phyloP scores from a whole-genome alignment of 2,329 filamentous ascomycete species.

The Aureobasidium sp. region DNA sequence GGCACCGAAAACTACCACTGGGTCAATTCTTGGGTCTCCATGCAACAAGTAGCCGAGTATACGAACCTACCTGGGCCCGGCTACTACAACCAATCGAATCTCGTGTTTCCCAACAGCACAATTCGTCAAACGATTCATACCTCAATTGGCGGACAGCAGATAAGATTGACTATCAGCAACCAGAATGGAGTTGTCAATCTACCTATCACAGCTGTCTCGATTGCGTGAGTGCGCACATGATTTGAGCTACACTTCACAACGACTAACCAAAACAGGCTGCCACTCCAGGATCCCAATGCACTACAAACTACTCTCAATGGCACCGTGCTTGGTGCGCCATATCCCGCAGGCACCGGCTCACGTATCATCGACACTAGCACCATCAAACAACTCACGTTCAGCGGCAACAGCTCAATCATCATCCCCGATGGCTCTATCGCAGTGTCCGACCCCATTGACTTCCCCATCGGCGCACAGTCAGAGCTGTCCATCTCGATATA shows the following conservation, averaged over 20 bases:
- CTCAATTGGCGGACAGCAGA: background rate
- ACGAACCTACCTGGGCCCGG: background rate
- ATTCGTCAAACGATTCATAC: background rate
- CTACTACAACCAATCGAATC: background rate
- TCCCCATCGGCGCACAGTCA: conserved; percentile 43
- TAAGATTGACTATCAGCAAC: background rate
- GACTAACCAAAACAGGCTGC: background rate
- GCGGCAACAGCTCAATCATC: conserved; percentile 44
- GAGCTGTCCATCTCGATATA: conserved; percentile 55
- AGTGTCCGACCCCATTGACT: conserved; percentile 56
- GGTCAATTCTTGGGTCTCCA: background rate
- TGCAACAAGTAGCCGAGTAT: background rate
- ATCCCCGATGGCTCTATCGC: conserved; percentile 50
- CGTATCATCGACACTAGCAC: background rate
- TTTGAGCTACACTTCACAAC: background rate
- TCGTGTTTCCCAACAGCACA: background rate
- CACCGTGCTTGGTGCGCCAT: background rate
- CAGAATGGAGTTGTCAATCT: background rate
- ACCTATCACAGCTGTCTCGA: background rate
- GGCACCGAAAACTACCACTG: background rate
- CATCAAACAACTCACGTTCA: conserved; percentile 46
- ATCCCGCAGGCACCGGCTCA: background rate
- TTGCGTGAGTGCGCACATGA: background rate
- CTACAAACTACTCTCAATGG: background rate
- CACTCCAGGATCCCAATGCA: background rate